Evolutionary conservation across 805 yeast species (phyloP), one percentile per base, ranked within the genome.

Genomic region (Brettanomyces nanus): DNA sequence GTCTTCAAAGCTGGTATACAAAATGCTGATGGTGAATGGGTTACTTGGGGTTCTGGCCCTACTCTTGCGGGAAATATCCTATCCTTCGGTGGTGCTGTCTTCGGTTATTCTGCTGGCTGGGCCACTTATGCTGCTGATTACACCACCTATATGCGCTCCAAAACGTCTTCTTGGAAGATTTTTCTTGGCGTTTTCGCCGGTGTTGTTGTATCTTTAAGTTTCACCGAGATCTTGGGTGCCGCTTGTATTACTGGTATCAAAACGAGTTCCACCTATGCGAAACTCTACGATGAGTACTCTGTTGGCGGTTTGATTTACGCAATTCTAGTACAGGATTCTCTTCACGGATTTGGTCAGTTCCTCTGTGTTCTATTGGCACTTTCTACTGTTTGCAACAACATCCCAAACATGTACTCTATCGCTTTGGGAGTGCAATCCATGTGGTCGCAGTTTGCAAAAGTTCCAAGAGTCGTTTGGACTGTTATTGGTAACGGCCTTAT

Each of bases 91-190:
- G 80, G 87, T 59, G 63, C 92, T 31, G 59, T 83, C 46, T 87
- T 75, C 52, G 96, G 96, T 45, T 87, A 80, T 54, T 94, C 95
- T 36, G 75, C 95, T 38, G 95, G 96, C 46, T 87, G 97, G 97
- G 76, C 94, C 40, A 80, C 95, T 14, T 85, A 80, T 51, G 92
- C 96, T 19, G 77, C 95, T 36, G 97, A 87, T 64, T 89, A 87
- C 65, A 85, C 95, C 35, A 86, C 82, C 33, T 89, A 85, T 66
- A 85, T 83, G 73, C 85, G 82, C 47, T 66, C 71, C 51, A 69
- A 73, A 52, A 75, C 80, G 45, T 73, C 71, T 59, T 65, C 74
- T 32, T 45, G 47, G 53, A 78, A 67, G 54, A 68, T 85, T 39
- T 86, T 85, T 65, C 57, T 73, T 39, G 71, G 77, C 45, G 75